Conservation (phyloP, 2,329 filamentous ascomycete species). For the Thelonectria blattea region DNA sequence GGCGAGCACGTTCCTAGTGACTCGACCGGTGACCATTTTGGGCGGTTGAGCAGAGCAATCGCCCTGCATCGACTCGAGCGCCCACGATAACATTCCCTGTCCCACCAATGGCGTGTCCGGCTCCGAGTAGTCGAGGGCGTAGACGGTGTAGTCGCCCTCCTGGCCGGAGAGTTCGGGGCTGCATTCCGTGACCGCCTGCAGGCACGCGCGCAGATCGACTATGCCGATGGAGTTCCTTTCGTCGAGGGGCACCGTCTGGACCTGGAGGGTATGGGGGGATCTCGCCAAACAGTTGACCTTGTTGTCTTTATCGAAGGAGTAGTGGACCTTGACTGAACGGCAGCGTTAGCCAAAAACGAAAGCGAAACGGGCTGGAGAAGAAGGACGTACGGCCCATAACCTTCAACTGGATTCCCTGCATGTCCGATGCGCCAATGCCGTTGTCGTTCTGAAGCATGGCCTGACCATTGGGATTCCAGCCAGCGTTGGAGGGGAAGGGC, state of each 20-base stretch:
- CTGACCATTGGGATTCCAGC: constrained; percentile 42
- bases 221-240: constrained; percentile 83
- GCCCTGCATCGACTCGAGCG: constrained; percentile 58
- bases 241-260: constrained; percentile 82
- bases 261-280: constrained; percentile 77
- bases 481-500: constrained; percentile 41
- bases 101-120: constrained; percentile 91
- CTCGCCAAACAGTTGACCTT: constrained; percentile 90
- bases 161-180: constrained; percentile 82
- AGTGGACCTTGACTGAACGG: constrained; percentile 86
- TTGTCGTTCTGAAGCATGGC: constrained; percentile 38
- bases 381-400: constrained; percentile 70
- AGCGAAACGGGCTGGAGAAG: constrained; percentile 11
- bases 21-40: constrained; percentile 84
- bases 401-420: constrained; percentile 64
- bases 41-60: constrained; percentile 60
- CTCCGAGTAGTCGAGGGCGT: constrained; percentile 96
- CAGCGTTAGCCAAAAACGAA: constrained; percentile 28
- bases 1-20: constrained; percentile 84
- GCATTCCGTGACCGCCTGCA: constrained; percentile 76
- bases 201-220: constrained; percentile 84
- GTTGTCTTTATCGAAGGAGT: constrained; percentile 90
- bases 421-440: constrained; percentile 52
- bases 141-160: constrained; percentile 89
- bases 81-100: constrained; percentile 92